Evolutionary conservation across 495 filamentous ascomycete genomes (phyloP).

Genomic region (Penicillium mononematosum): DNA sequence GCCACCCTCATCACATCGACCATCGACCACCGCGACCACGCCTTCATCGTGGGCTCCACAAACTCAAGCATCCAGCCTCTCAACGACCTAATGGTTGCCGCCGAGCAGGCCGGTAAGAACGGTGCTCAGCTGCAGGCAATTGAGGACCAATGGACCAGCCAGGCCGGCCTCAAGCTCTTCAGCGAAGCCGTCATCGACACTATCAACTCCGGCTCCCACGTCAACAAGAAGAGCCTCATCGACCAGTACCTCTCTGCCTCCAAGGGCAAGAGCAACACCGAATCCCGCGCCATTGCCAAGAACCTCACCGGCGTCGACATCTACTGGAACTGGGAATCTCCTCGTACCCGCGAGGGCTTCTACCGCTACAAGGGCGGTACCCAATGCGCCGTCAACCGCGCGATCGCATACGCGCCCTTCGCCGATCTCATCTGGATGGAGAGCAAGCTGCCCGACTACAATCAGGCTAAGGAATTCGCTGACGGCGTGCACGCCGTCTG

Average conservation of each 20-base stretch:
- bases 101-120: slow-evolving; percentile 77
- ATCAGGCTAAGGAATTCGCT: slow-evolving; percentile 92
- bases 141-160: slow-evolving; percentile 80
- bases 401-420: slow-evolving; percentile 89
- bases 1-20: slow-evolving; percentile 96
- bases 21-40: slow-evolving; percentile 91
- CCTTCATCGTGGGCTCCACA: slow-evolving; percentile 86
- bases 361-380: slow-evolving; percentile 91
- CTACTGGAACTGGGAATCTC: slow-evolving; percentile 89
- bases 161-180: slow-evolving; percentile 90
- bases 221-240: slow-evolving; percentile 66
- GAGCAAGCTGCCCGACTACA: slow-evolving; percentile 89
- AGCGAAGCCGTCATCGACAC: slow-evolving; percentile 80
- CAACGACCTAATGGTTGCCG: slow-evolving; percentile 85
- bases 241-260: slow-evolving; percentile 60
- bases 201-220: slow-evolving; percentile 64
- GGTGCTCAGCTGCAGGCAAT: slow-evolving; percentile 84
- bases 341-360: slow-evolving; percentile 89
- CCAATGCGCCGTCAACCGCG: slow-evolving; percentile 87
- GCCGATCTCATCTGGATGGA: slow-evolving; percentile 99
- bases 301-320: slow-evolving; percentile 78
- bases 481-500: slow-evolving; percentile 90
- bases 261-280: slow-evolving; percentile 82
- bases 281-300: slow-evolving; percentile 81
- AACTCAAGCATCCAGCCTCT: slow-evolving; percentile 83